Conservation (phyloP, 345 rosid species). For the Brassica rapa region DNA sequence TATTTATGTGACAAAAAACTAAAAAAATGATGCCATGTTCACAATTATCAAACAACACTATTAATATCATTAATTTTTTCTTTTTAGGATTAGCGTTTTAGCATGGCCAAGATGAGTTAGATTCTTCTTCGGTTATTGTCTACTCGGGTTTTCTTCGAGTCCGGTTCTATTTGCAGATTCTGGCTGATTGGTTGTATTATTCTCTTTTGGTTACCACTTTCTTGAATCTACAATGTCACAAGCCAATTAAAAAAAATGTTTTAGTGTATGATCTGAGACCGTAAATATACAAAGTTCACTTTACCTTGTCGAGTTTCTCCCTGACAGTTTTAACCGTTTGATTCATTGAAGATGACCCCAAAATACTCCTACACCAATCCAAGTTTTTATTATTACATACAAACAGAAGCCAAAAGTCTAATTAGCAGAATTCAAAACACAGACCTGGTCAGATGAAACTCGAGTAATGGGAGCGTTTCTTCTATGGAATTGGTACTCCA, state of each 20-base stretch:
- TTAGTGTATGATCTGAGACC: not conserved
- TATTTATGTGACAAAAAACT: too few species aligned
- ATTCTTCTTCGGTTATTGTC: conserved; percentile 78
- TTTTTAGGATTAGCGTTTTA: not conserved
- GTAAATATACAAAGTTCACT: not conserved
- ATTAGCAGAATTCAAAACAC: conserved; percentile 4
- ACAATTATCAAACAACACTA: too few species aligned
- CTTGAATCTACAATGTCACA: conserved; percentile 49
- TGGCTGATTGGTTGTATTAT: conserved; percentile 58
- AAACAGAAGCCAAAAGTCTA: not conserved
- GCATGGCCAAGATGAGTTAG: conserved; percentile 25
- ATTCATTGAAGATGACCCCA: conserved; percentile 73
- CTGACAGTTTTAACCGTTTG: conserved; percentile 67
- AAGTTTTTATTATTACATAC: not conserved
- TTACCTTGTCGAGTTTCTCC: conserved; percentile 85
- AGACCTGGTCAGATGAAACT: conserved; percentile 73
- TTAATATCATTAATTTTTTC: too few species aligned
- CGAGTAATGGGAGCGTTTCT: conserved; percentile 43
- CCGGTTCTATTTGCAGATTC: conserved; percentile 49
- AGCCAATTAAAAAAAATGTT: not conserved
- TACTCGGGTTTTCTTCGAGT: conserved; percentile 55
- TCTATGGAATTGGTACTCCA: conserved; percentile 37
- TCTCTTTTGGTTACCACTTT: conserved; percentile 42
- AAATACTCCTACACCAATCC: conserved; percentile 70
- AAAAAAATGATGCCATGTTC: too few species aligned